Percentiles rank a stretch among this genome's conserved stretches.
These are phyloP conservation scores for Ganoderma sinense DNA, from an alignment of 1,284 basidiomycete genomes.

Conservation along the genomic window DNA sequence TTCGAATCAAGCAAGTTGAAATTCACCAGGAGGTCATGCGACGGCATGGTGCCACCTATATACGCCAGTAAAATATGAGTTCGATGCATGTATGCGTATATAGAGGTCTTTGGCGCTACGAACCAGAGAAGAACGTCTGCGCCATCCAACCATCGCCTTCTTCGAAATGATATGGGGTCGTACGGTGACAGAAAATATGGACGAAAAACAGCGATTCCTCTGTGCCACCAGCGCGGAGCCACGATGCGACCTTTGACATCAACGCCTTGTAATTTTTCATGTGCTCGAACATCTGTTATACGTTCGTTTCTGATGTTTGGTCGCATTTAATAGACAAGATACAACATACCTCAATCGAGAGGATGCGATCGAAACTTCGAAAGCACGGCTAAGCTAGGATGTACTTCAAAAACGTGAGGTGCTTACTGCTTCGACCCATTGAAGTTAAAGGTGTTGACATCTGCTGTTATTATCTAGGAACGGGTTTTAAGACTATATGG, in stretches of 20 bases:
- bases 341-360: slow-evolving; percentile 70
- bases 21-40: slow-evolving; percentile 70
- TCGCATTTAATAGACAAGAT: background rate
- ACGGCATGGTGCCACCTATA: slow-evolving; percentile 69
- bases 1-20: background rate
- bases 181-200: slow-evolving; percentile 79
- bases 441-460: slow-evolving; percentile 77
- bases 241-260: slow-evolving; percentile 71
- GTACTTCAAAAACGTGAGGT: background rate
- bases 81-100: slow-evolving; percentile 31
- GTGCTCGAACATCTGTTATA: slow-evolving; percentile 78
- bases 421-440: slow-evolving; percentile 54
- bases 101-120: slow-evolving; percentile 8
- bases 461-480: slow-evolving; percentile 70
- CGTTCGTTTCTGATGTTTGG: background rate
- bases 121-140: slow-evolving; percentile 79
- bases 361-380: slow-evolving; percentile 74
- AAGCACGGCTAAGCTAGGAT: slow-evolving; percentile 20
- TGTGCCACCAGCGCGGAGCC: slow-evolving; percentile 60
- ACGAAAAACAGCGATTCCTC: slow-evolving; percentile 68
- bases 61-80: background rate
- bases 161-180: slow-evolving; percentile 78
- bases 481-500: background rate
- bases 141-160: slow-evolving; percentile 83
- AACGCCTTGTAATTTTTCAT: slow-evolving; percentile 82